These are phyloP conservation scores for Alternaria atra DNA, from an alignment of 2,329 filamentous ascomycete species.

Conservation along the genomic window DNA sequence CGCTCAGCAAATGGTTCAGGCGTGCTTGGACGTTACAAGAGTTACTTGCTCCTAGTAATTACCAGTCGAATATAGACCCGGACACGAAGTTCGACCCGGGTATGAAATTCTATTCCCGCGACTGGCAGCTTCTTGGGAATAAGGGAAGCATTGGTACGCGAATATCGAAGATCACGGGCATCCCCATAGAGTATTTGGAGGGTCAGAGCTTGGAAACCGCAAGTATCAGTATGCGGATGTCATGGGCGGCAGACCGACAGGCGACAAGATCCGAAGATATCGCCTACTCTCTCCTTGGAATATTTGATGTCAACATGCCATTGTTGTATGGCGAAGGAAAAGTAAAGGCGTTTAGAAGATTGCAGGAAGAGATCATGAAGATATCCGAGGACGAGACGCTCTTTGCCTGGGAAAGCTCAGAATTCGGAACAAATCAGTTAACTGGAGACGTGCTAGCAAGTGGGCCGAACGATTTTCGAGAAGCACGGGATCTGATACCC, in stretches of 20 bases:
- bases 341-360: conserved; percentile 20
- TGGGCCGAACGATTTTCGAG: conserved; percentile 20
- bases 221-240: conserved; percentile 29
- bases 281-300: conserved; percentile 32
- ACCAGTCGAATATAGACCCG: neutral
- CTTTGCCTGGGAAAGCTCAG: conserved; percentile 26
- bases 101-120: conserved; percentile 19
- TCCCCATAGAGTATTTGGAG: conserved; percentile 11
- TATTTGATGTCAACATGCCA: conserved; percentile 33
- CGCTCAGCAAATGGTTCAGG: conserved; percentile 22
- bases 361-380: conserved; percentile 40
- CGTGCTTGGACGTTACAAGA: conserved; percentile 33
- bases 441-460: conserved; percentile 19
- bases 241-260: conserved; percentile 28
- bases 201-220: conserved; percentile 7
- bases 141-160: neutral
- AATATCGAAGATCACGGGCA: conserved; percentile 11
- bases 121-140: conserved; percentile 16
- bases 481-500: conserved; percentile 11
- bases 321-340: conserved; percentile 30
- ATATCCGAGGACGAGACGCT: conserved; percentile 27
- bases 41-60: conserved; percentile 22
- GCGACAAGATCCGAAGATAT: conserved; percentile 32
- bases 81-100: neutral
- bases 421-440: neutral